Percentiles rank a stretch among this genome's conserved stretches.
Evolutionary conservation across 2,329 filamentous ascomycete genomes (phyloP).

Genomic region (Sclerotinia nivalis): DNA sequence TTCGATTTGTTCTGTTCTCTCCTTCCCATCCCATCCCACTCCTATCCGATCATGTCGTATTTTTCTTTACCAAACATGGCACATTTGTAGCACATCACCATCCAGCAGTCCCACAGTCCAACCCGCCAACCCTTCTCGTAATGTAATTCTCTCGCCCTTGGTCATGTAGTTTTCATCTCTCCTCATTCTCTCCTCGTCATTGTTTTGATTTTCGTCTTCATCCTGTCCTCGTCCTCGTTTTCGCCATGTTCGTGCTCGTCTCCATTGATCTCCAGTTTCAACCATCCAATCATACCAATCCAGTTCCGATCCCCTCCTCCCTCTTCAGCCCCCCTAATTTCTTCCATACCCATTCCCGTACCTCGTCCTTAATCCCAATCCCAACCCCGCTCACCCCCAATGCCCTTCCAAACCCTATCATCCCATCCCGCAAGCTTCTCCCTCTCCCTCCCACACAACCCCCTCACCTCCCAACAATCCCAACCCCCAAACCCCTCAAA

Average conservation of each 20-base stretch:
- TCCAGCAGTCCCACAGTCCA: not conserved
- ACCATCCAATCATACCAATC: not conserved
- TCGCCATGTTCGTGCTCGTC: conserved; percentile 10
- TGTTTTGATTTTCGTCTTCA: not conserved
- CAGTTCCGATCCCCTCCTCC: no score
- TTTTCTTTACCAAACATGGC: not conserved
- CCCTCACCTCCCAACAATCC: not conserved
- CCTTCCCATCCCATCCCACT: not conserved
- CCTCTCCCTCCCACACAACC: not conserved
- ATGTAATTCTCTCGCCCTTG: no score
- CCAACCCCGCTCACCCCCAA: not conserved
- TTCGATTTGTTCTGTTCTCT: no score
- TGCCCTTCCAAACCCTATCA: not conserved
- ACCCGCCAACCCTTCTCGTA: no score
- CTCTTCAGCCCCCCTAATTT: no score
- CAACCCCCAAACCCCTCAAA: not conserved
- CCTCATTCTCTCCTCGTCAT: not conserved
- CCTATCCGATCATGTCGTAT: not conserved
- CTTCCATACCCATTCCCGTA: no score
- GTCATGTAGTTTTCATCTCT: no score
- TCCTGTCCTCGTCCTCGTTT: not conserved
- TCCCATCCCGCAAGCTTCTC: not conserved
- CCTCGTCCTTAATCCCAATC: not conserved
- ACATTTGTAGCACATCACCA: not conserved
- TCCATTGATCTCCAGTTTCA: not conserved